A percentile compares a stretch with the other conserved stretches of the same genome.
These are phyloP conservation scores for Malassezia caprae DNA, from an alignment of 1,284 basidiomycete genomes.

Conservation along the genomic window DNA sequence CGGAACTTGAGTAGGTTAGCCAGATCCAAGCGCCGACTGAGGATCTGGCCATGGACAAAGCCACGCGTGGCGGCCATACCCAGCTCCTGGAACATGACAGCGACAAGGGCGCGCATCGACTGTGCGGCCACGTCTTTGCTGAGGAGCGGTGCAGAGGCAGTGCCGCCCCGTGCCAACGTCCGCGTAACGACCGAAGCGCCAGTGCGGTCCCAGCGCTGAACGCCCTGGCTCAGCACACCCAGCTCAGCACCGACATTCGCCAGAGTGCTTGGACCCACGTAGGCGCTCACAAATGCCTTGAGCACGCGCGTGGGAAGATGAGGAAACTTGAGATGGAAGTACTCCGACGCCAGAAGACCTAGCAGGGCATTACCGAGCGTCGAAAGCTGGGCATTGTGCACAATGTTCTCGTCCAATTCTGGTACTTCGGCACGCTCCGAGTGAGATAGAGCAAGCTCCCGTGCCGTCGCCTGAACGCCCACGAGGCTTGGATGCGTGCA, in stretches of 20 bases:
- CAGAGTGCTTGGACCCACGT: conserved; percentile 75
- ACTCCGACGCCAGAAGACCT: conserved; percentile 81
- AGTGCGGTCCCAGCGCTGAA: conserved; percentile 52
- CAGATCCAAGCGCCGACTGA: conserved; percentile 53
- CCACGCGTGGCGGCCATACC: conserved; percentile 38
- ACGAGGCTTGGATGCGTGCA: conserved; percentile 38
- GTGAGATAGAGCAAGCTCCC: conserved; percentile 12
- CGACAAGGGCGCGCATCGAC: conserved; percentile 53
- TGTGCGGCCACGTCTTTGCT: conserved; percentile 41
- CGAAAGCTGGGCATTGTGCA: conserved; percentile 68
- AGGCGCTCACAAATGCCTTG: conserved; percentile 79
- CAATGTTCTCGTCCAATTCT: conserved; percentile 8
- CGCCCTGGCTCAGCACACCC: conserved; percentile 34
- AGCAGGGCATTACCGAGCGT: conserved; percentile 77
- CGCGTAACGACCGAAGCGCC: background rate
- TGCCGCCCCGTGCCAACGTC: conserved; percentile 53
- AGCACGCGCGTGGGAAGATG: conserved; percentile 80
- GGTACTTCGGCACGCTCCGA: conserved; percentile 8
- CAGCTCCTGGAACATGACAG: conserved; percentile 53
- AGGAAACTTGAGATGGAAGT: conserved; percentile 71
- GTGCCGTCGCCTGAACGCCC: conserved; percentile 13
- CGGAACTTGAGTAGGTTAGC: conserved; percentile 72
- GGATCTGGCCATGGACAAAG: conserved; percentile 29
- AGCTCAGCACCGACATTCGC: conserved; percentile 65
- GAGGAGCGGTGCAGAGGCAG: conserved; percentile 49